Evolutionary conservation across 1,139 yeast species (phyloP).

Genomic region (Diutina scorzettiae): DNA sequence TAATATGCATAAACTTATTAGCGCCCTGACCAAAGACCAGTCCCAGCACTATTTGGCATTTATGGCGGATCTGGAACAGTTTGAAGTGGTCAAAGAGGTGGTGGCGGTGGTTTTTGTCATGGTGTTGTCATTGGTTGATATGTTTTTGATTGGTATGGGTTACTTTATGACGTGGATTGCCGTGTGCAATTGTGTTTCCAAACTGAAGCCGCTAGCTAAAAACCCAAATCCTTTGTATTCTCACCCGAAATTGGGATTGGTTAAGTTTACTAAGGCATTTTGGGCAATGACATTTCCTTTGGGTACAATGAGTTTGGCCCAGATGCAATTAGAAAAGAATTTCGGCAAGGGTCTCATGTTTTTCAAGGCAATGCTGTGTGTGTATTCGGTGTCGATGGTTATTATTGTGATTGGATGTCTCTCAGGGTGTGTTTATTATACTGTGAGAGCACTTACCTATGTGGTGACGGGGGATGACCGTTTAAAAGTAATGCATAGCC

Average conservation of each 20-base stretch:
- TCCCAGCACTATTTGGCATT: neutral
- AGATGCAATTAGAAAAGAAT: constrained; percentile 31
- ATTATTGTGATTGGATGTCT: constrained; percentile 7
- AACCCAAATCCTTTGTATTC: constrained; percentile 12
- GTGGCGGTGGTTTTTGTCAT: neutral
- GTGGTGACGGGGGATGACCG: too few species aligned
- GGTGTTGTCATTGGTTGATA: neutral
- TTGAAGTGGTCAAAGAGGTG: neutral
- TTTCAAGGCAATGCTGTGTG: constrained; percentile 48
- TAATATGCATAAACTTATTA: constrained; percentile 12
- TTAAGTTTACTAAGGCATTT: constrained; percentile 48
- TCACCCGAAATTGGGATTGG: constrained; percentile 15
- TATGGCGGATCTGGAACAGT: neutral
- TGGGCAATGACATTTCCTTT: constrained; percentile 90
- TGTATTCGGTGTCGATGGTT: constrained; percentile 35
- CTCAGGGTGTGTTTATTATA: neutral
- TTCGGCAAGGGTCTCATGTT: constrained; percentile 21
- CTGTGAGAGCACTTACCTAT: neutral
- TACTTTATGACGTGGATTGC: constrained; percentile 52
- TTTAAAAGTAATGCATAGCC: too few species aligned
- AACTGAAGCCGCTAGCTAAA: constrained; percentile 21
- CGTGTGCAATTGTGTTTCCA: constrained; percentile 28
- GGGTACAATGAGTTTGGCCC: constrained; percentile 68
- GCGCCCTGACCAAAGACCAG: neutral
- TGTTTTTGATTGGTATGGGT: constrained; percentile 44